Conservation (phyloP, 306 rosid species). For the Comarum palustre region DNA sequence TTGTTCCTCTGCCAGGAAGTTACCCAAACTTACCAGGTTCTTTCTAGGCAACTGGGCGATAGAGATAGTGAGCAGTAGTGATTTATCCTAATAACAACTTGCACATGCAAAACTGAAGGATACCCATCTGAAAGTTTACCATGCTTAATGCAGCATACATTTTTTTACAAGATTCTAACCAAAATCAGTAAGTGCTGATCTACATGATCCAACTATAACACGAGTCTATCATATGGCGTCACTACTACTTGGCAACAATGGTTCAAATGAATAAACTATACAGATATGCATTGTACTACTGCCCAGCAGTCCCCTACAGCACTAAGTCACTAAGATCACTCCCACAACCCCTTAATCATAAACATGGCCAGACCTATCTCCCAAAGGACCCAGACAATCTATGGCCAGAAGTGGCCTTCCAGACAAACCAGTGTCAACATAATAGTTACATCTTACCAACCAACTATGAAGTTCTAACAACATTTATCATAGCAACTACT, state of each 20-base stretch:
- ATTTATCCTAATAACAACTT: neutral
- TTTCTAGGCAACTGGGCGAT: neutral
- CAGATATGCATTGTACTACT: neutral
- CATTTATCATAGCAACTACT: neutral
- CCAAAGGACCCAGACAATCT: neutral
- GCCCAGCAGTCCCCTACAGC: neutral
- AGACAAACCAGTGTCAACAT: neutral
- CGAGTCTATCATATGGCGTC: neutral
- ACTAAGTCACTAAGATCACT: neutral
- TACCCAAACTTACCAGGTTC: neutral
- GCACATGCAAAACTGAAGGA: neutral
- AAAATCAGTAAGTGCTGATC: neutral
- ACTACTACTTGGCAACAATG: neutral
- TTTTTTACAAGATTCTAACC: neutral
- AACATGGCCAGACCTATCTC: neutral
- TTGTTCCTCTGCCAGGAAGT: neutral
- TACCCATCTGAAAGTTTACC: neutral
- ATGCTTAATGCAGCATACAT: neutral
- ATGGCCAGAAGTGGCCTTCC: neutral
- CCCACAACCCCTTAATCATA: neutral
- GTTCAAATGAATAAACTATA: neutral
- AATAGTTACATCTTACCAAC: neutral
- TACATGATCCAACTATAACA: neutral
- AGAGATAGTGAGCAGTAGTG: neutral
- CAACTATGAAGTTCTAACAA: neutral